Evolutionary conservation across 2,329 filamentous ascomycete genomes (phyloP).

Genomic region (Cercospora zeae-maydis): DNA sequence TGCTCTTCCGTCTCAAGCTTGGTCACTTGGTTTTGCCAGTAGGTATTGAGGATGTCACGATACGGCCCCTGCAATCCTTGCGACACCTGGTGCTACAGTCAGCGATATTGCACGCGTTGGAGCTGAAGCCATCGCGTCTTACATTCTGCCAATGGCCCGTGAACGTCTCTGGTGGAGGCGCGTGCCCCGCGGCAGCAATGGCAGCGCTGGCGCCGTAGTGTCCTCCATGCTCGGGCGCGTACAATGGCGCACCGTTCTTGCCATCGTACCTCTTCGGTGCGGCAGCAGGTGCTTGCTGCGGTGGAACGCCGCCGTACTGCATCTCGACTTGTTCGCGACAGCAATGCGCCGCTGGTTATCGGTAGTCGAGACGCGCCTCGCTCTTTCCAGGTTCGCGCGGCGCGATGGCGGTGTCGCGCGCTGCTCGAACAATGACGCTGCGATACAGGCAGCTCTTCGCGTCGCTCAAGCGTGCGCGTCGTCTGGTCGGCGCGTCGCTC

Average conservation of each 20-base stretch:
- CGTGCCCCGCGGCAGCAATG: slow-evolving; percentile 83
- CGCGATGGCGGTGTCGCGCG: slow-evolving; percentile 11
- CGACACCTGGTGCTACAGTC: slow-evolving; percentile 63
- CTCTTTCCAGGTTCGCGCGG: slow-evolving; percentile 6
- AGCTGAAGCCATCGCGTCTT: slow-evolving; percentile 38
- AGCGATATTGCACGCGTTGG: slow-evolving; percentile 8
- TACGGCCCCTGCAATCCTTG: slow-evolving; percentile 90
- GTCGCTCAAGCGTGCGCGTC: slow-evolving; percentile 4
- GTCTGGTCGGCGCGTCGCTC: slow-evolving; percentile 7
- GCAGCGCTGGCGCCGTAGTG: slow-evolving; percentile 53
- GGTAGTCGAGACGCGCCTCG: slow-evolving; percentile 10
- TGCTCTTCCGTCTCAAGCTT: slow-evolving; percentile 92
- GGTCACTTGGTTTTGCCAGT: slow-evolving; percentile 98
- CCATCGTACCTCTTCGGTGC: slow-evolving; percentile 48
- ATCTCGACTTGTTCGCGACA: slow-evolving; percentile 21
- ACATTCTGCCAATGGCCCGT: slow-evolving; percentile 95
- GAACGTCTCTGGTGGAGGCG: slow-evolving; percentile 85
- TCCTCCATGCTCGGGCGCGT: slow-evolving; percentile 46
- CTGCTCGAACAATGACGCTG: background rate
- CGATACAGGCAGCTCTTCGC: background rate
- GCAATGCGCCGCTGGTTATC: slow-evolving; percentile 13
- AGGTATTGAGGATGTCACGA: slow-evolving; percentile 95
- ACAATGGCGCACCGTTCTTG: slow-evolving; percentile 48
- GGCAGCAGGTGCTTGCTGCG: slow-evolving; percentile 34
- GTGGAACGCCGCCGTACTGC: slow-evolving; percentile 34